A percentile compares a stretch with the other conserved stretches of the same genome.
Evolutionary conservation across 768 basidiomycete genomes (phyloP).

Genomic region (Arthromyces matolae): DNA sequence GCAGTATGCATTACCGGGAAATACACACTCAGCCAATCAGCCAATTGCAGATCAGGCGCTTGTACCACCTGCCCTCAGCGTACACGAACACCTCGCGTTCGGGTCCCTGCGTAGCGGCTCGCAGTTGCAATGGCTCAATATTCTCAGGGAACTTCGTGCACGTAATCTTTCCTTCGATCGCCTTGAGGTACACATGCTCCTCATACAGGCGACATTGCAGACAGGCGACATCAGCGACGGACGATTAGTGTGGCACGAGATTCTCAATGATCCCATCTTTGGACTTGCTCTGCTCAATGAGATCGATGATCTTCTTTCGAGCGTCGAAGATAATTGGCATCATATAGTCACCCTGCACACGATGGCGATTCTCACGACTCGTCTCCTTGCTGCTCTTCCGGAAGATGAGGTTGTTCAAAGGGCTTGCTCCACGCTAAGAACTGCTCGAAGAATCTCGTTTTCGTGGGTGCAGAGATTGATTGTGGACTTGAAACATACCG

Average conservation of each 20-base stretch:
- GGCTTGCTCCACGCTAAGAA: slow-evolving; percentile 25
- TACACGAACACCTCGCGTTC: slow-evolving; percentile 47
- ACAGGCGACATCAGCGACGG: slow-evolving; percentile 25
- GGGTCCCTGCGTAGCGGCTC: slow-evolving; percentile 42
- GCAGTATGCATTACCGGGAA: slow-evolving; percentile 32
- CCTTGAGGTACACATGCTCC: slow-evolving; percentile 37
- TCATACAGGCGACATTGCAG: slow-evolving; percentile 44
- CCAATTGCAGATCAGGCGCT: slow-evolving; percentile 38
- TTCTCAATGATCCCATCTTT: slow-evolving; percentile 31
- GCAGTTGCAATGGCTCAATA: slow-evolving; percentile 48
- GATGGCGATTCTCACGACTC: slow-evolving; percentile 30
- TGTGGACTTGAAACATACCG: background rate
- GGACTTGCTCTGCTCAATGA: slow-evolving; percentile 33
- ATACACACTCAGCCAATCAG: slow-evolving; percentile 39
- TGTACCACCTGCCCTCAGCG: slow-evolving; percentile 35
- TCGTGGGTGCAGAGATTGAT: slow-evolving; percentile 1
- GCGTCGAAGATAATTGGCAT: slow-evolving; percentile 40
- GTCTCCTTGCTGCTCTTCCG: slow-evolving; percentile 29
- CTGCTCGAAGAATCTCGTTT: slow-evolving; percentile 8
- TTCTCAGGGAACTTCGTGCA: slow-evolving; percentile 41
- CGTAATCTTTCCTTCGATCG: slow-evolving; percentile 35
- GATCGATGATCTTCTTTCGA: slow-evolving; percentile 29
- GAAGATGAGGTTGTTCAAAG: slow-evolving; percentile 11
- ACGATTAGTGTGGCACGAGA: slow-evolving; percentile 36
- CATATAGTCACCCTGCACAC: slow-evolving; percentile 29